Evolutionary conservation across 2,329 filamentous ascomycete species (phyloP).

Genomic region (Neonectria faginata): DNA sequence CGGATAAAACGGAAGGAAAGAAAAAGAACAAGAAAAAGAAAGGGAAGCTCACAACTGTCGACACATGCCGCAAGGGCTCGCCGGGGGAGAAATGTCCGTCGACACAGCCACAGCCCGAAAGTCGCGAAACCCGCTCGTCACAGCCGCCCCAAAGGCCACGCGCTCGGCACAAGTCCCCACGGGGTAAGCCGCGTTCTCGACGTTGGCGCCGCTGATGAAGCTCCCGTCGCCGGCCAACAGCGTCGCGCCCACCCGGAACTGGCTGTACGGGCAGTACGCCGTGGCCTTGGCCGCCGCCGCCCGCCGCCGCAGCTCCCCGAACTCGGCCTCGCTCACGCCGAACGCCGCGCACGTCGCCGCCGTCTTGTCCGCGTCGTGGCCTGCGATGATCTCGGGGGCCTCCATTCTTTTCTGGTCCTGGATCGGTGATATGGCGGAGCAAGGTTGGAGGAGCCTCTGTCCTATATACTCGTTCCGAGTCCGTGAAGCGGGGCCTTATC

Average conservation of each 20-base stretch:
- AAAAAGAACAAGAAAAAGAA: constrained; percentile 6
- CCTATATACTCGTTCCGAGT: constrained; percentile 25
- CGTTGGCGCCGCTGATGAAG: constrained; percentile 75
- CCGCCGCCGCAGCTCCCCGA: constrained; percentile 70
- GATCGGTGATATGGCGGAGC: not conserved
- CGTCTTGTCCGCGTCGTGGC: constrained; percentile 45
- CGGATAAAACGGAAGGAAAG: constrained; percentile 7
- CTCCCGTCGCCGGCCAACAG: constrained; percentile 69
- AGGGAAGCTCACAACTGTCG: constrained; percentile 80
- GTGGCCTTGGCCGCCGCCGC: constrained; percentile 78
- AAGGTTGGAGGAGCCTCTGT: not conserved
- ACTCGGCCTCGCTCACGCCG: constrained; percentile 70
- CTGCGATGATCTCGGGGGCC: constrained; percentile 42
- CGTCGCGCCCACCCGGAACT: constrained; percentile 89
- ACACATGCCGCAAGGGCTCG: constrained; percentile 94
- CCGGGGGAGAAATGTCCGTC: constrained; percentile 78
- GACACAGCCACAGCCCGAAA: constrained; percentile 88
- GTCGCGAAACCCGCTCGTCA: constrained; percentile 66
- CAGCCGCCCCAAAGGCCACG: constrained; percentile 85
- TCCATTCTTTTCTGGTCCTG: constrained; percentile 30
- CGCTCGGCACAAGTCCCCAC: constrained; percentile 97
- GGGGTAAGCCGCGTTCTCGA: constrained; percentile 94
- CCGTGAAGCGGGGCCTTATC: constrained; percentile 36
- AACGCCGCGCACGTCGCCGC: constrained; percentile 47
- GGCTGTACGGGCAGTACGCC: constrained; percentile 94